Base-by-base conservation (phyloP, 2,329 filamentous ascomycete species). In the Tetracladium maxilliforme region DNA sequence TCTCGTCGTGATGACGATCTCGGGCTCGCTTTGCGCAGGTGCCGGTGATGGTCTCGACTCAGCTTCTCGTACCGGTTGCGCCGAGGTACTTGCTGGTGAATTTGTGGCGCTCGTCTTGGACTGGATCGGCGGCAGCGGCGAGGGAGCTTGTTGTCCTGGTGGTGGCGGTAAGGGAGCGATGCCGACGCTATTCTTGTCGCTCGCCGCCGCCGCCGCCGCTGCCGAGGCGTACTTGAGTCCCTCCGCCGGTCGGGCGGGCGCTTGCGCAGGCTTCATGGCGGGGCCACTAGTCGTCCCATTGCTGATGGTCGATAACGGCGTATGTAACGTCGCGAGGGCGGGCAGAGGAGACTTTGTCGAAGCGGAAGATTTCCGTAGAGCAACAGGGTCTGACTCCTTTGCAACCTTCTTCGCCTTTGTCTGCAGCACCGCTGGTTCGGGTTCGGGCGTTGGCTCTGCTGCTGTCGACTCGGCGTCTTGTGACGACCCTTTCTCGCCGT, bases 181-280 rank as follows among this genome's bases (percentile, higher is more conserved):
- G 14, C 90, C 90, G 16, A 95, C 77, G 45, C 77, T 87, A 56
- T 82, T 86, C 53, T 93, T 84, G n/a, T n/a, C n/a, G 48, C 72
- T 84, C 22, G 86, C 83, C 2, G 90, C 87, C 0, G 87, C 90
- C 0, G 90, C 90, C 0, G 90, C 90, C 0, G 90, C 90, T 0
- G 90, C 90, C 19, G 90, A 95, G 22, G 90, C 90, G 47, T 98
- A 98, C 53, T 95, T 95, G 37, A 98, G 61, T 2, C 80, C 82
- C 48, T 95, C 87, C 23, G 84, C 84, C 6, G 81, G 74, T 47
- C 87, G 71, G 30, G 80, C 73, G 2, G 90, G 90, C 40, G 86
- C 55, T 11, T 83, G 75, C 11, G 90, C 90, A 9, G 90, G 87
- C 58, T 95, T 98, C 87, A 95, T 95, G 26, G 64, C 57, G n/a